Evolutionary conservation across 2,329 filamentous ascomycete genomes (phyloP), one percentile per base, ranked within the genome.

Genomic region (Colletotrichum zoysiae): DNA sequence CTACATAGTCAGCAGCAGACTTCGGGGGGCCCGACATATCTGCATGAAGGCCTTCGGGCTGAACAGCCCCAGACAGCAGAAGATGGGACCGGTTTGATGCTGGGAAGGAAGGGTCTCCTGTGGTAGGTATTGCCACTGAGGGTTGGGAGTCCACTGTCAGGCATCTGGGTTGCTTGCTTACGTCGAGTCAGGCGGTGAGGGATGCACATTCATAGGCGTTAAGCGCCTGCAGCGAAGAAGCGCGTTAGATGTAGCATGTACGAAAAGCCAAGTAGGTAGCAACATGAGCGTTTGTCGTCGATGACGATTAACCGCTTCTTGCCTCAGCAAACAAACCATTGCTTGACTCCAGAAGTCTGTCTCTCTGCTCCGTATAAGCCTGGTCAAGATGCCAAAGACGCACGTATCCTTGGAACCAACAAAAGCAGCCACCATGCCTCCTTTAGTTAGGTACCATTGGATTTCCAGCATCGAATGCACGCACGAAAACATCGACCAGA

Each of bases 141-240:
- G 60, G 65, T 33, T 20, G 59, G 59, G 59, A 69, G 59, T 56
- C 65, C 69, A 69, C 70, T 70, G 65, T 38, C 59, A 71, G 65
- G 70, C 70, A 70, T 70, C 70, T 65, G 48, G 59, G 59, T 56
- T 71, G 59, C 70, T 64, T 50, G 55, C 42, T n/a, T 55, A 69
- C 44, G 65, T 58, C 70, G 70, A 71, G 65, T 71, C 70, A 71
- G 70, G 70, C 70, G 65, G 70, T 71, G 70, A 69, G 57, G 44
- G 26, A 60, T 51, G 55, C 65, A 69, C 59, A 9, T 40, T 40
- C 33, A 46, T 7, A 20, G 38, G 65, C 38, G 38, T 46, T 68
- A 61, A 67, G 59, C 58, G 65, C 44, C 58, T 44, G 58, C 44
- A 64, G 48, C 61, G n/a, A 51, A 23, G 16, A 51, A 26, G 59